Percentiles rank a stretch among this genome's conserved stretches.
phyloP scores from a whole-genome alignment of 108 stramenopile genomes.

The Schizochytrium sp. region DNA sequence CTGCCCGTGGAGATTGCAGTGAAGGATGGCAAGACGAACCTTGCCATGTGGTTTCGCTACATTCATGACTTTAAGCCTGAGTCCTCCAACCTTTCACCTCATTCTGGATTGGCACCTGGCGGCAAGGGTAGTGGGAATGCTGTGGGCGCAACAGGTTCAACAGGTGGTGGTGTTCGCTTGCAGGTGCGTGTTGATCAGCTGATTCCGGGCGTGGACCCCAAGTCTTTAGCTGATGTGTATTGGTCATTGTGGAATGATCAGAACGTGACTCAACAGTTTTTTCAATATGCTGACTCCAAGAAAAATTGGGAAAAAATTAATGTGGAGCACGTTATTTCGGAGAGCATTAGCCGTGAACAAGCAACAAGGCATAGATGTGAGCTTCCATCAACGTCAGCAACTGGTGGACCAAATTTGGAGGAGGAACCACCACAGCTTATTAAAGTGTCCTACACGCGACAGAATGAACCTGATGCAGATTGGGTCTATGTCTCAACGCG shows the following conservation, averaged over 20 bases:
- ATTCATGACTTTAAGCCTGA: slow-evolving; percentile 8
- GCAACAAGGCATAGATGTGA: neutral
- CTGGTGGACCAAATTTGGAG: neutral
- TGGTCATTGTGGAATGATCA: slow-evolving; percentile 57
- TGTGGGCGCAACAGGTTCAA: too few species aligned
- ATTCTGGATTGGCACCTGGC: too few species aligned
- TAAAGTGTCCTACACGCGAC: slow-evolving; percentile 15
- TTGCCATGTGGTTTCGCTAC: slow-evolving; percentile 38
- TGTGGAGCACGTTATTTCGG: slow-evolving; percentile 9
- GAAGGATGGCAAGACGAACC: neutral
- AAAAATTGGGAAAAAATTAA: slow-evolving; percentile 43
- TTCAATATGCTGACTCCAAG: slow-evolving; percentile 15
- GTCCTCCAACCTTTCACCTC: too few species aligned
- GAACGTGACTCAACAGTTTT: neutral
- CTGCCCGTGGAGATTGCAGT: neutral
- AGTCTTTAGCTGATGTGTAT: slow-evolving; percentile 3
- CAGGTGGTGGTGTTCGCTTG: neutral
- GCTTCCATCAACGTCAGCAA: neutral
- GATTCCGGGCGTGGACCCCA: slow-evolving; percentile 2
- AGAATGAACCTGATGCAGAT: slow-evolving; percentile 6
- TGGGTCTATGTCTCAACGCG: slow-evolving; percentile 11
- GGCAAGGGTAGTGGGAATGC: too few species aligned
- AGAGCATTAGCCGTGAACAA: neutral
- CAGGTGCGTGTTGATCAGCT: slow-evolving; percentile 49
- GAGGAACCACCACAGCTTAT: slow-evolving; percentile 21